phyloP scores from a whole-genome alignment of 306 rosid genomes.

The Lathyrus tuberosus region DNA sequence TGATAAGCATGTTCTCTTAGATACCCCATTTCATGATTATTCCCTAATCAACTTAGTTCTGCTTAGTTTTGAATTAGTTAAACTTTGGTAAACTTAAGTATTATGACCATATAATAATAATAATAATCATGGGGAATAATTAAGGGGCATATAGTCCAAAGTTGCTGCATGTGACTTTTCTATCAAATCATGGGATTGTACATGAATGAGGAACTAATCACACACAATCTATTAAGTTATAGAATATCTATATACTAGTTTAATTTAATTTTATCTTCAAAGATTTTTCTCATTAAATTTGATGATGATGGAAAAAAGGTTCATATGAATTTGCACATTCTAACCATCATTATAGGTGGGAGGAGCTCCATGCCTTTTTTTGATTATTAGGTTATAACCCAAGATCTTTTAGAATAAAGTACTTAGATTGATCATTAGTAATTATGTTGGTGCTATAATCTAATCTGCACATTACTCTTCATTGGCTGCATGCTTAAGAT shows the following conservation, averaged over 20 bases:
- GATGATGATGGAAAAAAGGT: constrained; percentile 30
- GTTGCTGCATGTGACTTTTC: constrained; percentile 55
- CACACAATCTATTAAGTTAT: constrained; percentile 49
- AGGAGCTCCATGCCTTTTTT: constrained; percentile 55
- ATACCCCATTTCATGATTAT: constrained; percentile 59
- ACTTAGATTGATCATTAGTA: constrained; percentile 46
- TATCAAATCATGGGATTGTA: constrained; percentile 48
- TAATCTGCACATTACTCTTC: constrained; percentile 41
- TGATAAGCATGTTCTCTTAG: constrained; percentile 66
- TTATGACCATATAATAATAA: constrained; percentile 10
- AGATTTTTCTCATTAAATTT: constrained; percentile 35
- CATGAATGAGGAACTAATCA: constrained; percentile 59
- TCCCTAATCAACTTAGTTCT: constrained; percentile 51
- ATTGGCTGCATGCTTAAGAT: constrained; percentile 47
- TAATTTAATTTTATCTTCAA: constrained; percentile 15
- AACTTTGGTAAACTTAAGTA: constrained; percentile 37
- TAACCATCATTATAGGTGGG: constrained; percentile 53
- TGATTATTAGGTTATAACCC: constrained; percentile 46
- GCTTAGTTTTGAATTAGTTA: constrained; percentile 42
- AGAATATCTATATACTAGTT: constrained; percentile 15
- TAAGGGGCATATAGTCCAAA: constrained; percentile 53
- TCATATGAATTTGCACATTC: constrained; percentile 49
- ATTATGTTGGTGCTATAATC: constrained; percentile 48
- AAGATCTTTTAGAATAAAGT: constrained; percentile 44
- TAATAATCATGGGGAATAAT: constrained; percentile 30